Base-by-base conservation (phyloP, 192 early-diverging fungal species). In the Lunasporangiospora selenospora region DNA sequence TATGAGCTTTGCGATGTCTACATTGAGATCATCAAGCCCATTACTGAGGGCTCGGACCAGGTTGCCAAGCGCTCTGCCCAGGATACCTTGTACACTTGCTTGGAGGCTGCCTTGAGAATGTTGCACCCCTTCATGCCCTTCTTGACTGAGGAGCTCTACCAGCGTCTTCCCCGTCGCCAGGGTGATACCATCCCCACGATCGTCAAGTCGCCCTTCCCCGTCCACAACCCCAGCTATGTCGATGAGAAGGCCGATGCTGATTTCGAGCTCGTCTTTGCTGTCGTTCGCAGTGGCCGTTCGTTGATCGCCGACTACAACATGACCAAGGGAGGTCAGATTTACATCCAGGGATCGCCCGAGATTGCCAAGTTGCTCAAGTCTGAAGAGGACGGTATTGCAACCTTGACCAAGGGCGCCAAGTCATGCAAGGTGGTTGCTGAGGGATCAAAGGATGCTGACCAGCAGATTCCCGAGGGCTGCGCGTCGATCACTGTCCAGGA, bases 111-210 rank as follows among this genome's bases (percentile, higher is more conserved):
- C 13, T 81, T 99, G 61, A 92, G 87, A 65, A 80, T 99, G 51
- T 81, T 99, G 63, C 96, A 98, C 65, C 98, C 98, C 39, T 93
- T 99, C 82, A 98, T 97, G 93, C 98, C 98, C 16, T 99, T 92
- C 76, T 89, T 99, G 45, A 99, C 98, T 32, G 98, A 99, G 77
- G 98, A 99, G 83, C 84, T 99, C 71, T 99, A 88, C 84, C 98
- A 99, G 81, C 90, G 96, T 50, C 78, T 98, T 33, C 94, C 91
- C 21, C 87, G 93, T 19, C 89, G 95, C 49, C 76, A 83, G 30
- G 87, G 84, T 47, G 91, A 95, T 63, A 58, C 61, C 23, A 73
- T 71, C 41, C 48, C 62, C 19, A 77, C 93, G 13, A 98, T 99
- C 53, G 88, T 90, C 81, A 81, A 85, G 58, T 79, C 77, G 23